These are phyloP conservation scores for Mortierella sp. DNA, from an alignment of 371 early-diverging fungal genomes.

Conservation along the genomic window DNA sequence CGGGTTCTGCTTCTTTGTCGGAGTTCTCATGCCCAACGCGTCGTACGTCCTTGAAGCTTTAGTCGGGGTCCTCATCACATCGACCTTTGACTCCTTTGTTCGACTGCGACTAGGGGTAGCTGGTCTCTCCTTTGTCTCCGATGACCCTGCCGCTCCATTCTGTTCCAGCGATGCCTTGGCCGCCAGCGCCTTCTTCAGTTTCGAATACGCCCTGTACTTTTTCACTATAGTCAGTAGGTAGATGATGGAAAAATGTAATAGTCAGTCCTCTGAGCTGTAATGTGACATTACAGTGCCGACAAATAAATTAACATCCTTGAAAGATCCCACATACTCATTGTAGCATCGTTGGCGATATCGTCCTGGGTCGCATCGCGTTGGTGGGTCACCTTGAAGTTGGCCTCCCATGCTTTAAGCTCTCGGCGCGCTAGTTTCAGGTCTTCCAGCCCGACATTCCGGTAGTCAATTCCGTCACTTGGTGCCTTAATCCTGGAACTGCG, in stretches of 20 bases:
- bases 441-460: constrained; percentile 13
- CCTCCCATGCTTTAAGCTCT: constrained; percentile 67
- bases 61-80: constrained; percentile 25
- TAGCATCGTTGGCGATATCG: constrained; percentile 45
- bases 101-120: not conserved
- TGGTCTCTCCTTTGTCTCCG: not conserved
- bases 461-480: constrained; percentile 3
- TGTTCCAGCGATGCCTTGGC: constrained; percentile 15
- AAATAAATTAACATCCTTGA: not conserved
- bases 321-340: constrained; percentile 29
- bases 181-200: constrained; percentile 44
- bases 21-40: constrained; percentile 23
- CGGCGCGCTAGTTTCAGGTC: constrained; percentile 30
- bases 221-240: constrained; percentile 16
- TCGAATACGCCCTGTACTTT: constrained; percentile 40
- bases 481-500: constrained; percentile 6
- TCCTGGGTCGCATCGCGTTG: constrained; percentile 59
- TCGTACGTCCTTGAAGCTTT: constrained; percentile 19
- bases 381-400: constrained; percentile 55
- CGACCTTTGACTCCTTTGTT: not conserved
- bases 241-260: not conserved
- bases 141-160: not conserved
- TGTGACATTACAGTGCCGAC: not conserved
- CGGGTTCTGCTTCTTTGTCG: constrained; percentile 25
- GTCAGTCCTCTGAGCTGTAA: not conserved